Percentiles rank a stretch among this genome's conserved stretches.
Conservation (phyloP, 1,284 basidiomycete species). For the Melampsora americana region DNA sequence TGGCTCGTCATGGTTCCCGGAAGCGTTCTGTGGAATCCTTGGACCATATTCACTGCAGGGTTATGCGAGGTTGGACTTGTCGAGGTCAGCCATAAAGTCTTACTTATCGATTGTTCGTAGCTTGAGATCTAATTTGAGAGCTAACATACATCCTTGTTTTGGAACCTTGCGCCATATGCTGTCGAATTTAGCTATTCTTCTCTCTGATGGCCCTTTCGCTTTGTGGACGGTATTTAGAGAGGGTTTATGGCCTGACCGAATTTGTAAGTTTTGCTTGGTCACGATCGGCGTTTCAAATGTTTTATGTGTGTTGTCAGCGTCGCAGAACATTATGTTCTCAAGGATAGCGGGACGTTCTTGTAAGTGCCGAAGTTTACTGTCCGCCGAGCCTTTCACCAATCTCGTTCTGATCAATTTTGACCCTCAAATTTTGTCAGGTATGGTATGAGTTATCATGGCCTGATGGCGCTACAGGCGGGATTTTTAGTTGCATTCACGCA, state of each 20-base stretch:
- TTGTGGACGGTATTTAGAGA: constrained; percentile 81
- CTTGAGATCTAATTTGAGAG: neutral
- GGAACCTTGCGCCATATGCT: constrained; percentile 45
- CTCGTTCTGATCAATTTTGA: constrained; percentile 27
- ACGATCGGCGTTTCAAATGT: constrained; percentile 78
- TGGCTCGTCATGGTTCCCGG: constrained; percentile 85
- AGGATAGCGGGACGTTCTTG: constrained; percentile 31
- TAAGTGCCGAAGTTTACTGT: constrained; percentile 12
- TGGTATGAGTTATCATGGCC: constrained; percentile 82
- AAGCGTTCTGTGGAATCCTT: constrained; percentile 78
- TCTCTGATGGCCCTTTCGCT: constrained; percentile 76
- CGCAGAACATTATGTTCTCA: constrained; percentile 60
- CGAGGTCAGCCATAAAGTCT: constrained; percentile 64
- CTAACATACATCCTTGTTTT: neutral
- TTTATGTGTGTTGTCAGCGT: constrained; percentile 79
- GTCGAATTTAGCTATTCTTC: constrained; percentile 64
- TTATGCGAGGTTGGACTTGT: constrained; percentile 79
- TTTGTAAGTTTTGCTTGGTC: constrained; percentile 78
- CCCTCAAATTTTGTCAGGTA: constrained; percentile 61
- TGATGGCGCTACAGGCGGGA: constrained; percentile 84
- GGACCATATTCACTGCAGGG: constrained; percentile 82
- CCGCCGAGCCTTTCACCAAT: constrained; percentile 36
- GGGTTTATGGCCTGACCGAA: constrained; percentile 85
- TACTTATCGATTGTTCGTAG: neutral
- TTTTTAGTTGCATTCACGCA: constrained; percentile 95